Base-by-base conservation (phyloP, 768 basidiomycete species). In the Boletus edulis region DNA sequence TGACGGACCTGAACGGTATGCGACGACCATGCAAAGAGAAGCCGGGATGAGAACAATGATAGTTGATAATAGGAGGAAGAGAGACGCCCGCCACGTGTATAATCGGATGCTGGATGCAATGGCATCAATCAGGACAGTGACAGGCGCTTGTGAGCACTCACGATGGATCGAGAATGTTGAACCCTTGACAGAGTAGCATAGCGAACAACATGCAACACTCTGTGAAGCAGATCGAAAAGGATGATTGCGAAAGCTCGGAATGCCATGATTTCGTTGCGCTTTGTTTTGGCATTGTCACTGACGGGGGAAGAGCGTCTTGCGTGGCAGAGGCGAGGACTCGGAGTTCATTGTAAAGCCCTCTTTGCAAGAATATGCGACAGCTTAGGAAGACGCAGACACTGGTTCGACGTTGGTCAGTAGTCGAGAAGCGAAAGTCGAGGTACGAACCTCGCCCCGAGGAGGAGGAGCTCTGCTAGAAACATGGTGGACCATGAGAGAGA, bases 151-250 rank as follows among this genome's bases (percentile, higher is more conserved):
- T 5, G 29, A 44, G 32, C 22, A 76, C 85, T 54, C 46, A 90
- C 88, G 70, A 67, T 12, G 83, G 64, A 35, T 79, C 73, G 37
- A 91, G 75, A 1, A 84, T 41, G 39, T 77, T 73, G 45, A 83
- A 49, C 3, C 79, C 86, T 70, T 94, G 91, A n/a, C 81, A 78
- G 70, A 92, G 80, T 6, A 93, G 73, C 52, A 93, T 74, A 13
- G 83, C 58, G 62, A 92, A 92, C 55, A 93, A 72, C 62, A 82
- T 80, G 57, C 84, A 86, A 49, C 85, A 82, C 70, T 92, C 91
- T 2, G 86, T 80, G 67, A 92, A 89, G 61, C 84, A 86, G 32
- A 83, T 70, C 0, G 88, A 80, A 61, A 94, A 92, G 8, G 84
- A 67, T 1, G 72, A 75, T 41, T 85, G 73, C 0, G 90, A 77